phyloP scores from a whole-genome alignment of 345 rosid species.

The Draba incana region DNA sequence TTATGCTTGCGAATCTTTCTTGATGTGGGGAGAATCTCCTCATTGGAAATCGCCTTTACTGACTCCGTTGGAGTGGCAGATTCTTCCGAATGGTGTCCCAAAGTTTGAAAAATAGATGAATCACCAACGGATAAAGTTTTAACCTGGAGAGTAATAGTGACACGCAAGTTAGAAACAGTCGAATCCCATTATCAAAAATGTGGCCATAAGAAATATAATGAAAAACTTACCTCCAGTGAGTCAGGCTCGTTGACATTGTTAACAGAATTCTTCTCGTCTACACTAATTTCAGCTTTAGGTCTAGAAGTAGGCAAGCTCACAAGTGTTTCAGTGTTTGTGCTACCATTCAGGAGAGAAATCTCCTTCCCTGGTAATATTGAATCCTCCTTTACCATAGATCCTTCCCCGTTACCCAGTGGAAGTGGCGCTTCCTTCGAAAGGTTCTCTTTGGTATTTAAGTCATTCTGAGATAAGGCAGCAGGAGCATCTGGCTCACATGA shows the following conservation, averaged over 20 bases:
- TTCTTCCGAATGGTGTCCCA: conserved; percentile 28
- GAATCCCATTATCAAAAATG: conserved; percentile 26
- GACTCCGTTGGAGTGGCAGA: conserved; percentile 29
- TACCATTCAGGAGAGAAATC: conserved; percentile 21
- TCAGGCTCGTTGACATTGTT: conserved; percentile 28
- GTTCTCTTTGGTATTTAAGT: conserved; percentile 39
- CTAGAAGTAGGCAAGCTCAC: conserved; percentile 31
- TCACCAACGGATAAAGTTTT: conserved; percentile 26
- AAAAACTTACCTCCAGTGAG: conserved; percentile 50
- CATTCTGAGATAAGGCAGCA: conserved; percentile 40
- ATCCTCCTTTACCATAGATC: conserved; percentile 39
- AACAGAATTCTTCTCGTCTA: conserved; percentile 31
- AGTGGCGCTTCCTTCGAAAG: conserved; percentile 40
- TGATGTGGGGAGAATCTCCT: conserved; percentile 30
- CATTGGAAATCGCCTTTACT: conserved; percentile 32
- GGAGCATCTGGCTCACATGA: conserved; percentile 9
- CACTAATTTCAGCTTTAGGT: conserved; percentile 31
- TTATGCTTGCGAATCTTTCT: conserved; percentile 53
- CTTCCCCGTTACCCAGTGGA: conserved; percentile 37
- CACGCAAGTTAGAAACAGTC: conserved; percentile 37
- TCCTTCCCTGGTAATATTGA: conserved; percentile 4
- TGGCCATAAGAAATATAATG: conserved; percentile 6
- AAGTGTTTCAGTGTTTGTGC: conserved; percentile 28
- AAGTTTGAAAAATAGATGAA: conserved; percentile 30
- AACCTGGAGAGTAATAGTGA: conserved; percentile 43